Percentiles rank a stretch among this genome's conserved stretches.
phyloP scores from a whole-genome alignment of 495 filamentous ascomycete species.

The Aspergillus bridgeri region DNA sequence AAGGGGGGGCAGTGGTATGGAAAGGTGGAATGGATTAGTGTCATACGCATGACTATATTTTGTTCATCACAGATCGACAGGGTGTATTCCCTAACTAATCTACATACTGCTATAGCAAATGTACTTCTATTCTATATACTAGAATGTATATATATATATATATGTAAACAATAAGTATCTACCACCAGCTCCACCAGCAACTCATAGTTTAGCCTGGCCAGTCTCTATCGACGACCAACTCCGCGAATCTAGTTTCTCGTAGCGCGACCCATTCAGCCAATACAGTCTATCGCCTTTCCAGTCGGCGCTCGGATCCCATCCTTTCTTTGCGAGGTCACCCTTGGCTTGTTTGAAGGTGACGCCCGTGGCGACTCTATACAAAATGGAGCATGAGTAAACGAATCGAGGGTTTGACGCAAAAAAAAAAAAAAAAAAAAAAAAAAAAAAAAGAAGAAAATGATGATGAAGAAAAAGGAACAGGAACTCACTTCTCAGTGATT shows the following conservation, averaged over 20 bases:
- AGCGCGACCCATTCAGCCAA: slow-evolving; percentile 45
- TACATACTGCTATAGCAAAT: not conserved
- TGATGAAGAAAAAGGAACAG: not conserved
- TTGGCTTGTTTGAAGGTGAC: slow-evolving; percentile 55
- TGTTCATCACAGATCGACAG: too few species aligned
- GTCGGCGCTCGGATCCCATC: slow-evolving; percentile 39
- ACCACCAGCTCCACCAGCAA: not conserved
- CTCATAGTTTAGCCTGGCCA: slow-evolving; percentile 45
- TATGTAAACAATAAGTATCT: too few species aligned
- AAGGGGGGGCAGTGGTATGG: too few species aligned
- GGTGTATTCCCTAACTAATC: not conserved
- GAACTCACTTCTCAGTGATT: slow-evolving; percentile 47
- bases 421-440: not conserved
- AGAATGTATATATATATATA: not conserved
- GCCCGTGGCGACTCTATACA: slow-evolving; percentile 42
- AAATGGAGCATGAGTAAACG: not conserved
- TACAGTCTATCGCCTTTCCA: slow-evolving; percentile 41
- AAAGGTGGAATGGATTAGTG: too few species aligned
- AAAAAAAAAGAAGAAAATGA: not conserved
- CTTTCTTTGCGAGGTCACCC: slow-evolving; percentile 43
- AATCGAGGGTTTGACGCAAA: not conserved
- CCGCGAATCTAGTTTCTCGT: slow-evolving; percentile 35
- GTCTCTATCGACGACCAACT: slow-evolving; percentile 45
- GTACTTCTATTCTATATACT: not conserved
- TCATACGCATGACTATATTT: too few species aligned